Base-by-base conservation (phyloP, 768 basidiomycete species). In the Collybia sp. region DNA sequence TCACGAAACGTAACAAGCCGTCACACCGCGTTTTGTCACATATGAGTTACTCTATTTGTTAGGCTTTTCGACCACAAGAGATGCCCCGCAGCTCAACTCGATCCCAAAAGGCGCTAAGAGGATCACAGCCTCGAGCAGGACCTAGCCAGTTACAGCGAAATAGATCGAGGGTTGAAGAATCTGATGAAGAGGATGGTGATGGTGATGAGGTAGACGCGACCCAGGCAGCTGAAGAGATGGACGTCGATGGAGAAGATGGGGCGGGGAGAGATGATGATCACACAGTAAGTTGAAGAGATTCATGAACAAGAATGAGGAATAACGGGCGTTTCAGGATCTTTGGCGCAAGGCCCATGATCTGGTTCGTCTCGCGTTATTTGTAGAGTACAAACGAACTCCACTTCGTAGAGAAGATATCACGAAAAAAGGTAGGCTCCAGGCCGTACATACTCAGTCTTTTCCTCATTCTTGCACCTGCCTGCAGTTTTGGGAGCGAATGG, bases 351-450 rank as follows among this genome's bases (percentile, higher is more conserved):
- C 86, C 0, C 72, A 76, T 41, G 80, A 83, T 42, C 74, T 95
- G 30, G 88, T 87, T 9, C 78, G 92, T 13, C 73, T 91, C 17
- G 89, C 91, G 2, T 69, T 97, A 35, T 94, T 93, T 62, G 73
- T 71, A 4, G 92, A 95, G 59, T 80, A 86, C 45, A 80, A 74
- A 58, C 75, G 89, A 42, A 62, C 68, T 10, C 72, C 81, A 2
- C 63, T 96, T 41, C 76, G 78, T 32, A 73, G 90, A 34, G 87
- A 93, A n/a, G 92, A 95, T 34, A 88, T 94, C 42, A 80, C 75
- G 33, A 93, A 93, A 67, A 88, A 88, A 73, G 81, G 93, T 84
- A 12, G 13, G 45, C 42, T 9, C 49, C 18, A 5, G 38, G 13
- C 32, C 32, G 12, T 33, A 17, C 19, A 33, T 46, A 5, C 3